Evolutionary conservation across 495 filamentous ascomycete genomes (phyloP), one percentile per base, ranked within the genome.

Genomic region (Penicillium coffeae): DNA sequence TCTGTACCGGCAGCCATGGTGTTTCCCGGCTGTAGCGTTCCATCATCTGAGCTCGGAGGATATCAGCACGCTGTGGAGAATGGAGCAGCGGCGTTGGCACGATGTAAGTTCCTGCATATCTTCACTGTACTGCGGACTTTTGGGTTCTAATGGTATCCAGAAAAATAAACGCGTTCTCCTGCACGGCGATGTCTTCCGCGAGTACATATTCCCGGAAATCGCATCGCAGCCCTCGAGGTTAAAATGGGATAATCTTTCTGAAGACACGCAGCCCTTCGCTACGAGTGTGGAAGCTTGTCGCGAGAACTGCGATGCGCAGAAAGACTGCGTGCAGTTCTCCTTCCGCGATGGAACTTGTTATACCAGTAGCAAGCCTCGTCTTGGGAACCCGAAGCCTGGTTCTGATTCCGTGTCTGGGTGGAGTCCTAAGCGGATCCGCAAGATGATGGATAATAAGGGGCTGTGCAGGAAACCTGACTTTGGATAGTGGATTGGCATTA

Each of bases 21-120:
- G 81, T 53, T 79, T 71, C 43, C 73, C 78, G 14, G 73, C 77
- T 7, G 59, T 79, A 16, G 78, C 72, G 0, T 70, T 83, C 58
- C 81, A 84, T 60, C 79, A 84, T 54, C 48, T 75, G 2, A 62
- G 49, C 13, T 42, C 70, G 2, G 38, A 4, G 1, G 70, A 75
- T 7, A 68, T 77, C 34, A 53, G 65, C 49, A 54, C 63, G 6
- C 62, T 77, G 9, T 63, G 60, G 60, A 56, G 62, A 15, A 76
- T 71, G 49, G 71, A 77, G 47, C 59, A 63, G 41, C 65, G 62
- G 36, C 62, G 69, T 49, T 68, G 64, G 52, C 57, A 57, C 21
- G 53, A 65, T 48, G 69, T 71, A 44, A 50, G 55, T 55, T 16
- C 14, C 27, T n/a, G 20, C 12, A 34, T n/a, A 15, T n/a, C 19